Base-by-base conservation (phyloP, 208 protist genomes). In the Acanthamoeba royreba region DNA sequence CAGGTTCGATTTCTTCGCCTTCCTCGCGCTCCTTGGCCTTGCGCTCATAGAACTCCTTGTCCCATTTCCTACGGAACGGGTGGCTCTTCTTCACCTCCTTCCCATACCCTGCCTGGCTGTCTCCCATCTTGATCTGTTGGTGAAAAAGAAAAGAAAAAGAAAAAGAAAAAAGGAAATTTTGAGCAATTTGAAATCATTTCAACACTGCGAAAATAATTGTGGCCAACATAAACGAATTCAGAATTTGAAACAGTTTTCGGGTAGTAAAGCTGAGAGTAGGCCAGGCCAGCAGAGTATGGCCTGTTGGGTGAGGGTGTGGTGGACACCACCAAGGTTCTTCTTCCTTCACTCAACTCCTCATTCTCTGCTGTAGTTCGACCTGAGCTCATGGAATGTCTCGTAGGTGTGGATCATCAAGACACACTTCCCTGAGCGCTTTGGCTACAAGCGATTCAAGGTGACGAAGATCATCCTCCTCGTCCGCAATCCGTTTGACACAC, bases 21-120 rank as follows among this genome's bases (percentile, higher is more conserved):
- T 72, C 91, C 35, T 66, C n/a, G 4, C 91, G 63, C 11, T 94
- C 94, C 38, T 45, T 77, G 31, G 92, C 94, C 38, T 88, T 91
- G 38, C 46, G 28, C 46, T 90, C 88, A 42, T 94, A 95, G 43
- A 92, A 88, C n/a, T 94, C 94, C 25, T 86, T 74, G 61, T 95
- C 92, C 94, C 94, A 95, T n/a, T 93, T 95, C 22, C 92, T 88
- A 33, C 94, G 94, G 53, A 91, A 91, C 13, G 85, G 46, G 31
- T 91, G 77, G 77, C 46, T 61, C 77, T 87, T 87, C 47, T 87
- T 87, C 77, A 87, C 77, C 77, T 87, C 77, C 77, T 77, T 77
- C 31, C 63, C 63, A n/a, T 77, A 77, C 43, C 63, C 63, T n/a
- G n/a, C n/a, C n/a, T n/a, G n/a, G n/a, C n/a, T n/a, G n/a, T n/a